Base-by-base conservation (phyloP, 2,329 filamentous ascomycete genomes). In the Dryadomyces quercivorus region DNA sequence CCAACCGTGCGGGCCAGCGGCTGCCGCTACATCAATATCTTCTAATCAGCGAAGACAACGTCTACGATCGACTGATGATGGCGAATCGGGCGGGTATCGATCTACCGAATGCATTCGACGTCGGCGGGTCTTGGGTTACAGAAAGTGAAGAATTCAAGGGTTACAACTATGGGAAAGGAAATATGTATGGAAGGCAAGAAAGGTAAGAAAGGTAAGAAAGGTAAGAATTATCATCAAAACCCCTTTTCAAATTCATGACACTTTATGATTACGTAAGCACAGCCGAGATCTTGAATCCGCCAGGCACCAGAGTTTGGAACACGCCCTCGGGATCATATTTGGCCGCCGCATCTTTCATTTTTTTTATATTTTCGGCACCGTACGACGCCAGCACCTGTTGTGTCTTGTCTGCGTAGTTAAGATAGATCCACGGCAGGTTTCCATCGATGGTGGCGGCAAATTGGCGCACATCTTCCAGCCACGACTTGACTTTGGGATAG, bases 21-120 rank as follows among this genome's bases (percentile, higher is more conserved):
- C 45, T 56, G n/a, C 49, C 38, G 2, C 34, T 60, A 34, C 56
- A 57, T 42, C 58, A 60, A 26, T 50, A 47, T 16, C 13, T 59
- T 46, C 54, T 59, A 18, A 45, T 56, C 20, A 44, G 50, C 9
- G 54, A 57, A 16, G 52, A 57, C 31, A 53, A 48, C 40, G 58
- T 58, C 4, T 46, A 54, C 20, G 55, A 57, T 40, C 55, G 56
- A 3, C 50, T 59, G 12, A 26, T 59, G n/a, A 21, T 54, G 22
- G 54, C 56, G 2, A 49, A 20, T 1, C 57, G 55, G 40, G 53
- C 55, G 2, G 44, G 54, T 8, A 40, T 36, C 20, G 18, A 10
- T 0, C 22, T 52, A 7, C 10, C n/a, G 1, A 48, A 55, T 16
- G 13, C 45, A 1, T 55, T 55, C 22, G 22, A 45, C 16, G 21